phyloP scores from a whole-genome alignment of 1,139 yeast genomes.

The Saccharomyces hybrid region DNA sequence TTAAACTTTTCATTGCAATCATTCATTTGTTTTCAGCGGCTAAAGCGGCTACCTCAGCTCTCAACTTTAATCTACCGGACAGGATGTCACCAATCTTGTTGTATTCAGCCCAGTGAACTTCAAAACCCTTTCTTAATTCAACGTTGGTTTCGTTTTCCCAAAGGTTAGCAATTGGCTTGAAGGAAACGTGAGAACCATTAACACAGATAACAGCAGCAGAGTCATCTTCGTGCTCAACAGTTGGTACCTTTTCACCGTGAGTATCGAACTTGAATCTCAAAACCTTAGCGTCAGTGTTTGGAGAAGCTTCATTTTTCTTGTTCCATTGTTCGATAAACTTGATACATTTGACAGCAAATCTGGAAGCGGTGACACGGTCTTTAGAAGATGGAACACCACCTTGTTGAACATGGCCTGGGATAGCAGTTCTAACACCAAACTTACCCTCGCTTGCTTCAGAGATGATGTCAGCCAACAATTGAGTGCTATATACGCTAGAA shows the following conservation, averaged over 20 bases:
- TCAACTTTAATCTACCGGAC: conserved; percentile 53
- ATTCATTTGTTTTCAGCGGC: conserved; percentile 8
- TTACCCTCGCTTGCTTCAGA: conserved; percentile 65
- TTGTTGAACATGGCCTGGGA: conserved; percentile 97
- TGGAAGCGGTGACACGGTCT: conserved; percentile 85
- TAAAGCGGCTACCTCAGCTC: conserved; percentile 33
- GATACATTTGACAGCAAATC: conserved; percentile 82
- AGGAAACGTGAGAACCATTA: conserved; percentile 54
- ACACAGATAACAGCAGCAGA: conserved; percentile 64
- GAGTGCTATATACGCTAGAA: conserved; percentile 71
- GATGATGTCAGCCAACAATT: conserved; percentile 73
- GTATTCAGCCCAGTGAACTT: conserved; percentile 60
- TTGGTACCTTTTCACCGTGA: conserved; percentile 35
- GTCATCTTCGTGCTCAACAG: conserved; percentile 34
- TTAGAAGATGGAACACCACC: conserved; percentile 95
- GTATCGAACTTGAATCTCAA: conserved; percentile 37
- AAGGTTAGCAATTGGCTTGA: conserved; percentile 46
- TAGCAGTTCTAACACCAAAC: conserved; percentile 90
- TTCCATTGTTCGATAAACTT: conserved; percentile 67
- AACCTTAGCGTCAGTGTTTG: conserved; percentile 28
- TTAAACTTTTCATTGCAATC: conserved; percentile 1
- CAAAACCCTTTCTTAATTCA: conserved; percentile 54
- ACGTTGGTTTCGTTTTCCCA: conserved; percentile 56
- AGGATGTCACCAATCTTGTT: conserved; percentile 54
- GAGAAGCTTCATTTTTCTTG: conserved; percentile 29